These are phyloP conservation scores for Ampelomyces quisqualis DNA, from an alignment of 2,329 filamentous ascomycete species.

Conservation along the genomic window DNA sequence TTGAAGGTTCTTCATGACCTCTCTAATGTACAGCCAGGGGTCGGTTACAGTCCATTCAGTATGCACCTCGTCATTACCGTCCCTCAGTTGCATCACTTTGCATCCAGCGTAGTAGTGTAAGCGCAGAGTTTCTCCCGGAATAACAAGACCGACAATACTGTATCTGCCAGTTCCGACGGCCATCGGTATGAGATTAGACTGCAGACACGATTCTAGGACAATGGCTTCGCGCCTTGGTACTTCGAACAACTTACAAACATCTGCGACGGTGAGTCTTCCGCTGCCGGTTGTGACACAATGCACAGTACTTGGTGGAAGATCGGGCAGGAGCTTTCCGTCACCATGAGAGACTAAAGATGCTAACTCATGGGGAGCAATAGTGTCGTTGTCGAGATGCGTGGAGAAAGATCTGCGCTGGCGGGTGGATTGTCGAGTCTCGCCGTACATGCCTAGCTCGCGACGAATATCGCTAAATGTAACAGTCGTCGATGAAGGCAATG, in stretches of 20 bases:
- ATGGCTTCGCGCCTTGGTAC: slow-evolving; percentile 42
- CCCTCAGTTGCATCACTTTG: slow-evolving; percentile 30
- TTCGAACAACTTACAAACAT: slow-evolving; percentile 42
- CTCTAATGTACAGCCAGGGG: slow-evolving; percentile 46
- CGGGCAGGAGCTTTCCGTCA: slow-evolving; percentile 23
- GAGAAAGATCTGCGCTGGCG: slow-evolving; percentile 7
- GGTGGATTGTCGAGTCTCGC: slow-evolving; percentile 8
- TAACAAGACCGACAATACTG: slow-evolving; percentile 71
- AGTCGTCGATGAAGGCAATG: slow-evolving; percentile 13
- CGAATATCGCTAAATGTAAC: slow-evolving; percentile 23
- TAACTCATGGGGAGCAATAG: slow-evolving; percentile 23
- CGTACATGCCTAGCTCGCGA: slow-evolving; percentile 18
- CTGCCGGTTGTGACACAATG: slow-evolving; percentile 40
- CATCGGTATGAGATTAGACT: slow-evolving; percentile 43
- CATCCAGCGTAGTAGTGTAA: slow-evolving; percentile 38
- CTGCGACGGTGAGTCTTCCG: slow-evolving; percentile 39
- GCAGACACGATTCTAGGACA: slow-evolving; percentile 52
- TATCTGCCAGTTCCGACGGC: slow-evolving; percentile 60
- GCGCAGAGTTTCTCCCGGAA: slow-evolving; percentile 52
- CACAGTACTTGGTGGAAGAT: slow-evolving; percentile 31
- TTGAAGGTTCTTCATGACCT: slow-evolving; percentile 41
- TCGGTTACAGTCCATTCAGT: slow-evolving; percentile 29
- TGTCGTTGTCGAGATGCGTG: slow-evolving; percentile 13
- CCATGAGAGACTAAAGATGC: slow-evolving; percentile 32
- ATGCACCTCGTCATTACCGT: slow-evolving; percentile 31